Conservation (phyloP, 352 stramenopile genomes). For the Phytophthora multivora region DNA sequence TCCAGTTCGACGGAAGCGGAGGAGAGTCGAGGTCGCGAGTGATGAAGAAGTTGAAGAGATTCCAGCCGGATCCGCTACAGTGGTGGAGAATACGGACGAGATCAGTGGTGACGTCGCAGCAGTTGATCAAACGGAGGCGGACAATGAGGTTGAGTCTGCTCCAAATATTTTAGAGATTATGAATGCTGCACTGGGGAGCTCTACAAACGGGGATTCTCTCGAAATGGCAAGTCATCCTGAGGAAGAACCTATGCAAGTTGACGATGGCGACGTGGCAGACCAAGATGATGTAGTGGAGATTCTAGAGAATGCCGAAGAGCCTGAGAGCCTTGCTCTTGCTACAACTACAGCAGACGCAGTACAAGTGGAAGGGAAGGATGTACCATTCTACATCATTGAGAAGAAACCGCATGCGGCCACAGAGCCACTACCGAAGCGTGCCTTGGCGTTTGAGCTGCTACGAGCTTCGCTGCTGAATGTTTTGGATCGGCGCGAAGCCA, state of each 20-base stretch:
- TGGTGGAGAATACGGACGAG: conserved; percentile 21
- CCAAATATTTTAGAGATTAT: conserved; percentile 41
- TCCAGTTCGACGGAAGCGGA: conserved; percentile 29
- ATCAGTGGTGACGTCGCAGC: conserved; percentile 14
- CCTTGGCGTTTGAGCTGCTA: conserved; percentile 62
- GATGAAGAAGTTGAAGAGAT: conserved; percentile 15
- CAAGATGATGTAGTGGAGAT: conserved; percentile 8
- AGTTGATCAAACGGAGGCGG: conserved; percentile 14
- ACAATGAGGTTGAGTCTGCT: conserved; percentile 14
- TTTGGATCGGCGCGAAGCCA: conserved; percentile 51
- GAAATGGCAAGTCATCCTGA: conserved; percentile 45
- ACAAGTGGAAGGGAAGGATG: background rate
- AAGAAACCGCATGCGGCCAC: conserved; percentile 30
- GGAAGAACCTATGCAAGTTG: conserved; percentile 36
- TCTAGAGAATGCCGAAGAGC: conserved; percentile 1
- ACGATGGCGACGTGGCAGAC: conserved; percentile 31
- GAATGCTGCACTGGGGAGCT: conserved; percentile 12
- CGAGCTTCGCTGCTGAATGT: conserved; percentile 59
- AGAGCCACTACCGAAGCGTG: conserved; percentile 50
- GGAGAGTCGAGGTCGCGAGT: conserved; percentile 10
- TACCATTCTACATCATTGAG: conserved; percentile 60
- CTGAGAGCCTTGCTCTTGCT: background rate
- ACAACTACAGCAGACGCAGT: background rate
- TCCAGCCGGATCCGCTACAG: conserved; percentile 12
- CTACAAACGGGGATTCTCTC: conserved; percentile 27